Base-by-base conservation (phyloP, 306 rosid genomes). In the Vigna nakashimae region DNA sequence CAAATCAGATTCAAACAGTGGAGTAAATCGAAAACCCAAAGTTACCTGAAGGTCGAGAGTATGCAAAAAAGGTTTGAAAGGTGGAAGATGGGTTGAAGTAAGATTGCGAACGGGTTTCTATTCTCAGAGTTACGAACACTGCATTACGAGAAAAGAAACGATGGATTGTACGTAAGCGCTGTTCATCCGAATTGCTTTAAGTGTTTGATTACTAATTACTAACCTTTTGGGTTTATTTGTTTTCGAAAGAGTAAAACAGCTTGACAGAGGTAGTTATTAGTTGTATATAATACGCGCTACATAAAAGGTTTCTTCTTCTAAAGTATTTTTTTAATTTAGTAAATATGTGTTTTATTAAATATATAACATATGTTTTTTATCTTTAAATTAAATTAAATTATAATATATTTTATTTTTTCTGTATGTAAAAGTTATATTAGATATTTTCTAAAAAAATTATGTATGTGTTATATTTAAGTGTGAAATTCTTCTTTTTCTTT, bases 21-120 rank as follows among this genome's bases (percentile, higher is more conserved):
- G 36, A 16, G 16, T 51, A 26, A 15, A 15, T 30, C 11, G 53
- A 42, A 76, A 77, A 9, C 57, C 72, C 38, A 12, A 24, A n/a
- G 56, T 79, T 71, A 82, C 89, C 86, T 60, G 74, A 68, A 22
- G 38, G 36, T 45, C 36, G 20, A 45, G 28, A 67, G 22, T 45
- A n/a, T 42, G 53, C 34, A 15, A 38, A 68, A 17, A 15, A 24
- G 15, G 67, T 20, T 48, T 8, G 68, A 66, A 18, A 58, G 69
- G 59, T 69, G 69, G 18, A 55, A 22, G 67, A 52, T 13, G 76
- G 51, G 45, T 32, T 36, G n/a, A 30, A 26, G 7, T 22, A 52
- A 69, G 49, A 53, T 20, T 17, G 52, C 42, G 15, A 56, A 32
- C 53, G 17, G 56, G 50, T 70, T 71, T 60, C 70, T 48, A 18